Base-by-base conservation (phyloP, 257 asterid genomes). In the Henckelia pumila region DNA sequence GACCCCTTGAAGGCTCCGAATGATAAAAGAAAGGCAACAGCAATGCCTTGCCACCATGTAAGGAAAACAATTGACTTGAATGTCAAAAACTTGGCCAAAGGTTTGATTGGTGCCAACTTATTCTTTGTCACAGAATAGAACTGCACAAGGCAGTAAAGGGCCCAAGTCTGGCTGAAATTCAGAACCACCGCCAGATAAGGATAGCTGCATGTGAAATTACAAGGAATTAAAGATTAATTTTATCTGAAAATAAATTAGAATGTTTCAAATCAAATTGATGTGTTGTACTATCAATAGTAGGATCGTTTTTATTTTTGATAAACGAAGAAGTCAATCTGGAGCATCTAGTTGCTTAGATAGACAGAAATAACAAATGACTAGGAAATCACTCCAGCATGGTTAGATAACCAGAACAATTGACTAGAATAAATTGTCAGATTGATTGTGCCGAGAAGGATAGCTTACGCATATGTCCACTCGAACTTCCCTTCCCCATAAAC, bases 31-130 rank as follows among this genome's bases (percentile, higher is more conserved):
- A 90, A 93, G 17, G 99, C 97, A 76, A 93, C 91, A 37, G 85
- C 91, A 61, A 90, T 63, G 60, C 99, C 99, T 90, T 93, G 97
- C 99, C 97, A 93, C 99, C 99, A 93, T 23, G 99, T 93, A 77
- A 90, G 71, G 83, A 93, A 93, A 60, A 93, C 94, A 70, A 93
- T 91, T 1, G 95, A 94, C 89, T 94, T 94, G 80, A 91, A 87
- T 16, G 95, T 88, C 87, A 94, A 78, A 80, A 94, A 94, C 82
- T 91, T 94, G 71, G 97, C 97, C 91, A 91, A 83, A 5, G 99
- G 99, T 77, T 87, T 94, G 65, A 91, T 91, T 40, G 95, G 95
- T 16, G 91, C 96, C 88, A 94, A 77, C 77, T 88, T 88, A 70
- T 84, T 79, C 82, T 85, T 94, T 44, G 87, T 94, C 73, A 94